Base-by-base conservation (phyloP, 2,329 filamentous ascomycete genomes). In the Stemphylium vesicarium region DNA sequence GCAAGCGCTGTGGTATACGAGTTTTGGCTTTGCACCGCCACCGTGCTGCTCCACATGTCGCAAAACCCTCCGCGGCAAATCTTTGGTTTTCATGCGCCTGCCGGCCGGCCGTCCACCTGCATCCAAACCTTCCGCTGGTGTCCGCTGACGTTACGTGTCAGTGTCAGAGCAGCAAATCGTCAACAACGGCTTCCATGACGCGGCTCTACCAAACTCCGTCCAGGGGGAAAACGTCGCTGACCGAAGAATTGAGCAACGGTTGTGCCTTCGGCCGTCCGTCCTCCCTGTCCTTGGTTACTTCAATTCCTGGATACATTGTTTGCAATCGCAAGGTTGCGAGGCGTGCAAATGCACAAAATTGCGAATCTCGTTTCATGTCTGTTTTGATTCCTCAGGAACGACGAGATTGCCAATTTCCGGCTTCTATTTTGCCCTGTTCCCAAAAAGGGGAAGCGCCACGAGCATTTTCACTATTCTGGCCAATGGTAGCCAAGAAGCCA, bases 321-420 rank as follows among this genome's bases (percentile, higher is more conserved):
- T 52, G 43, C 48, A 36, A 22, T 49, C 24, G 44, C 52, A 51
- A 45, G 44, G 50, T 58, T 39, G 46, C 15, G 22, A 54, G 41
- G 46, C 35, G 38, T 33, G 42, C 33, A 29, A 39, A n/a, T 24
- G 43, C 29, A 48, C 51, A 56, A 57, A 48, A 59, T 57, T 57
- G 49, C 53, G 45, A 57, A 57, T 59, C 50, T 57, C 46, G 53
- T 53, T 59, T 46, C 56, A 47, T 35, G 32, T 57, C 45, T 56
- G 56, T 53, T 59, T 53, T 50, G 40, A 44, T 37, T 44, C 41
- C 31, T 40, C 22, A 44, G 38, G 29, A 39, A 47, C 32, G 45
- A 41, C 42, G 53, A 59, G 47, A 59, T 59, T 59, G 53, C 37
- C 53, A 57, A 59, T 59, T 42, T 57, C 57, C 57, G 56, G 26